Percentiles rank a stretch among this genome's conserved stretches.
phyloP scores from a whole-genome alignment of 345 rosid species.

The Eucalyptus guilfoylei region DNA sequence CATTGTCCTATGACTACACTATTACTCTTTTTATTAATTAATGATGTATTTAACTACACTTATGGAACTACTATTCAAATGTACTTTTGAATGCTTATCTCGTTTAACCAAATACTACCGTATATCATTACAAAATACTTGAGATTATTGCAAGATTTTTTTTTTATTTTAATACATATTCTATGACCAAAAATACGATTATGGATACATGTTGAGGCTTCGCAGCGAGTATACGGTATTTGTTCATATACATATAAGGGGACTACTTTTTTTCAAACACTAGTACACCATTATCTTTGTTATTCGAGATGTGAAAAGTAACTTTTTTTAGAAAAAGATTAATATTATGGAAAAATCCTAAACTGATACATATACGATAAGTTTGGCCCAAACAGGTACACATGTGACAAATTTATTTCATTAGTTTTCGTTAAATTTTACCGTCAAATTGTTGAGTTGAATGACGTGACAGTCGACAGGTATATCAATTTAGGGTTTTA shows the following conservation, averaged over 20 bases:
- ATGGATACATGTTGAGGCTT: neutral
- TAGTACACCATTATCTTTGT: too few species aligned
- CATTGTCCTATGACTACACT: neutral
- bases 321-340: neutral
- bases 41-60: neutral
- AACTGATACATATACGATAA: accelerated
- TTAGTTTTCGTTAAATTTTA: too few species aligned
- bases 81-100: neutral
- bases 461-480: accelerated
- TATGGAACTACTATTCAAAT: neutral
- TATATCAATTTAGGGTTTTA: too few species aligned
- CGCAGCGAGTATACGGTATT: neutral
- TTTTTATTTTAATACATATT: too few species aligned
- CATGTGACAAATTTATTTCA: too few species aligned
- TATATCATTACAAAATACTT: too few species aligned
- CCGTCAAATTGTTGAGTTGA: too few species aligned
- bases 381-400: accelerated
- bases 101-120: neutral
- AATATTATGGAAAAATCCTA: accelerated
- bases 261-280: neutral
- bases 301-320: neutral
- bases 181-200: neutral
- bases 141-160: neutral
- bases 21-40: too few species aligned
- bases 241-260: neutral